phyloP scores from a whole-genome alignment of 2,329 filamentous ascomycete species.

The Ilyonectria robusta region DNA sequence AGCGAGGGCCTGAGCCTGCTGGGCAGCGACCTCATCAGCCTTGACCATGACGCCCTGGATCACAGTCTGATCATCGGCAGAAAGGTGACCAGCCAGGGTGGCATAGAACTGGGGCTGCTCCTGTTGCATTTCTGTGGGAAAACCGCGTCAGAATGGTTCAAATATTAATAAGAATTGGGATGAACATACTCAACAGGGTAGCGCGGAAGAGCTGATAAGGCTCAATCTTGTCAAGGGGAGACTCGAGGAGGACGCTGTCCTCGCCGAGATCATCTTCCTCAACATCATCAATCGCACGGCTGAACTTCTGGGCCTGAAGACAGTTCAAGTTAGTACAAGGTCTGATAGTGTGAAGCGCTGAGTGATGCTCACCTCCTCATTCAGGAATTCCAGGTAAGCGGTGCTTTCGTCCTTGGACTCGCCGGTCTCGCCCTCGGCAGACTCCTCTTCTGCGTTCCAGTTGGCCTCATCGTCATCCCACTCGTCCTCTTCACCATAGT shows the following conservation, averaged over 20 bases:
- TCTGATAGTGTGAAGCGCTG: not conserved
- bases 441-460: conserved; percentile 83
- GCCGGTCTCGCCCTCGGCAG: conserved; percentile 73
- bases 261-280: conserved; percentile 93
- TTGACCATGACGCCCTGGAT: conserved; percentile 84
- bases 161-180: not conserved
- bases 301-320: conserved; percentile 85
- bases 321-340: conserved; percentile 40
- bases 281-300: conserved; percentile 75
- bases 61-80: conserved; percentile 83
- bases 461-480: conserved; percentile 86
- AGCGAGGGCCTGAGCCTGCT: conserved; percentile 48
- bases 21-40: conserved; percentile 59
- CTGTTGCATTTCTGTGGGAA: conserved; percentile 81
- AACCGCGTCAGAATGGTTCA: conserved; percentile 47
- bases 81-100: conserved; percentile 83
- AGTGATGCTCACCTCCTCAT: conserved; percentile 78
- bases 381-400: conserved; percentile 95
- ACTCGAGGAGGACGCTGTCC: conserved; percentile 93
- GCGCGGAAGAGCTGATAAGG: conserved; percentile 91
- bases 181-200: conserved; percentile 82
- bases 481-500: conserved; percentile 82
- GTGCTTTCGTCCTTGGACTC: conserved; percentile 91
- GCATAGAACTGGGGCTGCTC: conserved; percentile 92
- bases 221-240: conserved; percentile 94